A percentile compares a stretch with the other conserved stretches of the same genome.
These are phyloP conservation scores for Fusarium sp. DNA, from an alignment of 2,329 filamentous ascomycete genomes.

Conservation along the genomic window DNA sequence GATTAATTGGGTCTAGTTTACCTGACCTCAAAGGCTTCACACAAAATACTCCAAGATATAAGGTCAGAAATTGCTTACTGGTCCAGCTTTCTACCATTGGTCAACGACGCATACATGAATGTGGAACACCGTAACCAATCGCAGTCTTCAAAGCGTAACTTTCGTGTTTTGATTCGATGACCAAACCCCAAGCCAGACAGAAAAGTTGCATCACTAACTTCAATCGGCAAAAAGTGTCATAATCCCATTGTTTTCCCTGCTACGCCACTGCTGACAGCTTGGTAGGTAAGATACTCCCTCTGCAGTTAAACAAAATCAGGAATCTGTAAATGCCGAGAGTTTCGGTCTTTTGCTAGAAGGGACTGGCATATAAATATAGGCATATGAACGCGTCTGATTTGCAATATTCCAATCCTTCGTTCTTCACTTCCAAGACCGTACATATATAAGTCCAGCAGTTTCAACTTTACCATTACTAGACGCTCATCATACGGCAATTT, in stretches of 20 bases:
- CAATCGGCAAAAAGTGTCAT: not conserved
- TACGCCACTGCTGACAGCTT: not conserved
- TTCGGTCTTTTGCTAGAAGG: not conserved
- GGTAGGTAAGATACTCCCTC: accelerated
- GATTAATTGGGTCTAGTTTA: not conserved
- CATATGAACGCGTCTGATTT: accelerated
- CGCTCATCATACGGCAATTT: not conserved
- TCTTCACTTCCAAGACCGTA: accelerated
- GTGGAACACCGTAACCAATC: not conserved
- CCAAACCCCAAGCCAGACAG: not conserved
- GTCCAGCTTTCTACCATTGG: not conserved
- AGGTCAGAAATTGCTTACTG: not conserved
- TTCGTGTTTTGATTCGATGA: not conserved
- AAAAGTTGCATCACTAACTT: not conserved
- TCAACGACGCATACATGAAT: not conserved
- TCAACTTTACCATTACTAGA: accelerated
- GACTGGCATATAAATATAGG: not conserved
- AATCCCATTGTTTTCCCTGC: too few relatives aligned
- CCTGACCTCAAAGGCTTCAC: not conserved
- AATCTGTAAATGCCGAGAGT: not conserved
- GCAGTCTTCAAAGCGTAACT: not conserved
- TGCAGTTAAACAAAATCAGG: accelerated
- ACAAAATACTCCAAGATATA: too few relatives aligned
- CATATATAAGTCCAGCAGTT: accelerated
- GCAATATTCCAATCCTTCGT: accelerated